These are phyloP conservation scores for Centrapalus pauciflorus DNA, from an alignment of 129 eudicot species.

Conservation along the genomic window DNA sequence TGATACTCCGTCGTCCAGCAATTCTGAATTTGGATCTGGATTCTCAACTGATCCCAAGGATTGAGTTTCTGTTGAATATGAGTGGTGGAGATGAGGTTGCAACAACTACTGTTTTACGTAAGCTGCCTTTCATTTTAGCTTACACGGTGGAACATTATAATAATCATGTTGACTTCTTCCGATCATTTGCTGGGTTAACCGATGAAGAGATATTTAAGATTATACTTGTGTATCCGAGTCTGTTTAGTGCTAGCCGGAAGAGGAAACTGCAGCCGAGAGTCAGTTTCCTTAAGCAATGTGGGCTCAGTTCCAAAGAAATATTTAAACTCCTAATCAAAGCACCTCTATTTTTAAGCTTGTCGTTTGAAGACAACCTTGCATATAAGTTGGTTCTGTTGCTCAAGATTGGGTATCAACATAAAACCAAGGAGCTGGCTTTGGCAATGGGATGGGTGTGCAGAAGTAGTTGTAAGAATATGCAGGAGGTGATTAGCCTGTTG, in stretches of 20 bases:
- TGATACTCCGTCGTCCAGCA: conserved; percentile 71
- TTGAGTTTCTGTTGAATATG: conserved; percentile 53
- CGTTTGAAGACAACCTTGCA: conserved; percentile 75
- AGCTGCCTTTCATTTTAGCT: conserved; percentile 65
- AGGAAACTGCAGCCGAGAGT: conserved; percentile 77
- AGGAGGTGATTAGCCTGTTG: conserved; percentile 65
- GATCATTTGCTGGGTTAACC: conserved; percentile 67
- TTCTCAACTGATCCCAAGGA: conserved; percentile 59
- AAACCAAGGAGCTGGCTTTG: conserved; percentile 69
- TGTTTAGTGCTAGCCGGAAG: conserved; percentile 78
- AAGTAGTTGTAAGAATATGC: conserved; percentile 81
- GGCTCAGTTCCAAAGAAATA: conserved; percentile 67
- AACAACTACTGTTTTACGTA: conserved; percentile 55
- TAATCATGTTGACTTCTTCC: conserved; percentile 71
- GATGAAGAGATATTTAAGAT: conserved; percentile 66
- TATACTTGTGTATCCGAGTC: conserved; percentile 63
- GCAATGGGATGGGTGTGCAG: conserved; percentile 97
- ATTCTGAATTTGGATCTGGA: conserved; percentile 74
- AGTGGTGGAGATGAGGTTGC: conserved; percentile 72
- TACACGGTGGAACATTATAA: conserved; percentile 63
- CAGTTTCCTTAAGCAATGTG: conserved; percentile 76
- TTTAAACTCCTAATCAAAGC: conserved; percentile 66
- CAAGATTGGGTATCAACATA: conserved; percentile 67
- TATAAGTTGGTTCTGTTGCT: conserved; percentile 58
- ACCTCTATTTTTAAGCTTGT: conserved; percentile 72